Conservation (phyloP, 176 grass and related monocot genomes). For the Echinochloa phyllopogon region DNA sequence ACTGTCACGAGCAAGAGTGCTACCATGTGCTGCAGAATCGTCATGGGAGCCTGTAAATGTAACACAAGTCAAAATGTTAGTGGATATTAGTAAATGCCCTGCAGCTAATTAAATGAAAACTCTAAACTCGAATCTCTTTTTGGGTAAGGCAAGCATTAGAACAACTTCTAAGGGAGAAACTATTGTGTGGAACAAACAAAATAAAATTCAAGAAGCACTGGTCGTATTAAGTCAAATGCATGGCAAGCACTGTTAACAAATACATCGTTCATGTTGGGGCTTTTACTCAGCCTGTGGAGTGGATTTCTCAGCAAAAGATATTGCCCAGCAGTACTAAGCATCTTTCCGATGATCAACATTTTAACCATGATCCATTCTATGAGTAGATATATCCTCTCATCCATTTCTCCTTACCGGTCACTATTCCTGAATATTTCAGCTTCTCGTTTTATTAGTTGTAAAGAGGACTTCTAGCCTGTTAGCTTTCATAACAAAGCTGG, state of each 20-base stretch:
- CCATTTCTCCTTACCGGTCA: neutral
- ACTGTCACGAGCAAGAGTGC: slow-evolving; percentile 24
- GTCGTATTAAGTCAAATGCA: neutral
- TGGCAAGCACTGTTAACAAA: neutral
- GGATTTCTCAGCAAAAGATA: neutral
- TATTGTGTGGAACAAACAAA: neutral
- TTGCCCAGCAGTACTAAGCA: neutral
- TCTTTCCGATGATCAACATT: neutral
- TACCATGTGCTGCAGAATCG: slow-evolving; percentile 32
- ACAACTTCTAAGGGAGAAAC: neutral
- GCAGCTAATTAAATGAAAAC: neutral
- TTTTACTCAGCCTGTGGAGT: neutral
- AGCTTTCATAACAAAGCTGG: neutral
- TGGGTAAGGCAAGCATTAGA: neutral
- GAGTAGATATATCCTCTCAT: neutral
- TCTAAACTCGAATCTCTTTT: neutral
- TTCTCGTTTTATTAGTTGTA: neutral
- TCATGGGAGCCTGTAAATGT: slow-evolving; percentile 36
- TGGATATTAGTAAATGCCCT: neutral
- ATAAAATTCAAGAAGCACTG: neutral
- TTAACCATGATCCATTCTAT: neutral
- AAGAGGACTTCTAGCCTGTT: neutral
- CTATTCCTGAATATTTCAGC: neutral
- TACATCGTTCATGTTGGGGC: neutral
- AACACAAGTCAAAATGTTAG: slow-evolving; percentile 29